Evolutionary conservation across 345 rosid genomes (phyloP).

Genomic region (Eucalyptus cloeziana): DNA sequence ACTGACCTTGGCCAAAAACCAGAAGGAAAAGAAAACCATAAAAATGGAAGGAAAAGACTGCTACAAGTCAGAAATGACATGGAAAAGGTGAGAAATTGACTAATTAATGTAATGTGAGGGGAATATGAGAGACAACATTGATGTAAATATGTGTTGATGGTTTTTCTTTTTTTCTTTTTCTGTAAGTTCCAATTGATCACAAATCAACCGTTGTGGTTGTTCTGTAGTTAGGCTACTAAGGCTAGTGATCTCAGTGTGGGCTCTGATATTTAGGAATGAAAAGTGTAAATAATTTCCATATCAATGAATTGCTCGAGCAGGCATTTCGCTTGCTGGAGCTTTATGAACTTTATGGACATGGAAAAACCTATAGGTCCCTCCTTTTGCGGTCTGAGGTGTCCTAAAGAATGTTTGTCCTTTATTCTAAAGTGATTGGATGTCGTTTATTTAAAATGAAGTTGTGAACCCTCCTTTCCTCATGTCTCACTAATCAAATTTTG

Average conservation of each 20-base stretch:
- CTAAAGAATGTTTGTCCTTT: background rate
- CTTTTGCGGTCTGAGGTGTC: background rate
- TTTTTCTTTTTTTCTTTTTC: background rate
- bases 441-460: too few relatives aligned
- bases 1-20: background rate
- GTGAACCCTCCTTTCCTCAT: too few relatives aligned
- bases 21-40: background rate
- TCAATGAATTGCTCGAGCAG: background rate
- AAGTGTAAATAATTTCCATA: background rate
- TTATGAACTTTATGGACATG: background rate
- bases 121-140: background rate
- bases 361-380: background rate
- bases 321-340: background rate
- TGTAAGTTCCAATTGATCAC: background rate
- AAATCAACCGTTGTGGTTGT: background rate
- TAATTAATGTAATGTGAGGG: background rate
- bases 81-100: background rate
- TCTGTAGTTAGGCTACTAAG: background rate
- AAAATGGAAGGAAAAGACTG: background rate
- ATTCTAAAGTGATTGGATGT: too few relatives aligned
- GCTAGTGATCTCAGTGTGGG: background rate
- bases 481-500: too few relatives aligned
- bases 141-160: background rate
- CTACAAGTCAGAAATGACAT: background rate
- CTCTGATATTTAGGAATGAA: background rate